Evolutionary conservation across 495 filamentous ascomycete species (phyloP), one percentile per base, ranked within the genome.

Genomic region (Cercophora newfieldiana): DNA sequence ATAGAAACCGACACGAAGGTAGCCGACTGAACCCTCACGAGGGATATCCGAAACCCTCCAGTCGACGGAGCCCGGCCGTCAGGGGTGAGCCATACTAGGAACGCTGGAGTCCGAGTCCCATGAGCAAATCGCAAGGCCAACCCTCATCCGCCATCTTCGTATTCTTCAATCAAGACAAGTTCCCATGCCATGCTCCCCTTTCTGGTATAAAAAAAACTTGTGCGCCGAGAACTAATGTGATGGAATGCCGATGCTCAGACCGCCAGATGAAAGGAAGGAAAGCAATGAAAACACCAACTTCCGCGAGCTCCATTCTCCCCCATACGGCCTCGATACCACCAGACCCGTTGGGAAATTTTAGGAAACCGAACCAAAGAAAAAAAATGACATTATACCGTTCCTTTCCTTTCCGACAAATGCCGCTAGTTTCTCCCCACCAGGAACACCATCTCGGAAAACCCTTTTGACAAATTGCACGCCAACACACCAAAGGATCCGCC

Each of bases 401-500:
- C 21, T 19, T 26, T 19, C 21, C 21, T 53, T 53, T 26, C 50
- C 19, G 25, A 53, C 24, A 53, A 19, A 53, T 53, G 50, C 50
- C 50, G 21, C 50, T 26, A 26, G 18, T n/a, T 24, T 19, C 19
- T 53, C 10, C 5, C 57, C 56, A 37, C 48, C 60, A 14, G 51
- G 25, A 49, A 62, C 60, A 49, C 60, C 48, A 29, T 25, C 28
- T 19, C 18, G 37, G 26, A 51, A 62, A 62, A 19, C 31, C 26
- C 21, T 62, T 28, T 62, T 62, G 16, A 51, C 26, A 50, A 16
- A 29, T 61, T 22, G 44, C 60, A 28, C 60, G 44, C 44, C 60
- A 30, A 19, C 44, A 31, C 14, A 24, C 58, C 55, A 31, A 33
- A 31, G 2, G 7, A 44, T 26, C 57, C 57, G 10, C 33, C 24